phyloP scores from a whole-genome alignment of 2,329 filamentous ascomycete species.

The Magnaporthiopsis incrustans region DNA sequence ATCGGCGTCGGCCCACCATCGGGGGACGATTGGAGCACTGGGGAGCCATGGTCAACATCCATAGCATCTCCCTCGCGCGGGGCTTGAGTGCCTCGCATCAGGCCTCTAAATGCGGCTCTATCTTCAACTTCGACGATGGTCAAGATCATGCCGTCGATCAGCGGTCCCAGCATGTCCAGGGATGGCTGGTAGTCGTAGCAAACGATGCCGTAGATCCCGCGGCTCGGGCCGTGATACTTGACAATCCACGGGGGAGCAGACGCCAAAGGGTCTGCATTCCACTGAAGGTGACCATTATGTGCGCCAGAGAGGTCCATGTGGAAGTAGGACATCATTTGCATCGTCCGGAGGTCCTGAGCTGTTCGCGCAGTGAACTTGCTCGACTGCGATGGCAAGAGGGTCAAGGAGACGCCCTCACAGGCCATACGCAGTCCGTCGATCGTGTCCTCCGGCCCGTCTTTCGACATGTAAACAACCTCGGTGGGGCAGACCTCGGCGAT shows the following conservation, averaged over 20 bases:
- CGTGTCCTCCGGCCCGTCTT: slow-evolving; percentile 50
- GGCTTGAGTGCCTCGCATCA: background rate
- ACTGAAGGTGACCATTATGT: slow-evolving; percentile 23
- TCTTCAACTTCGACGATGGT: slow-evolving; percentile 57
- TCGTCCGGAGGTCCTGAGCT: slow-evolving; percentile 57
- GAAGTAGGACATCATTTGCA: slow-evolving; percentile 78
- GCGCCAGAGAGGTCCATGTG: slow-evolving; percentile 34
- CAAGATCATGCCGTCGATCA: slow-evolving; percentile 63
- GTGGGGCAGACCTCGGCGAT: slow-evolving; percentile 45
- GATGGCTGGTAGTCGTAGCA: slow-evolving; percentile 59
- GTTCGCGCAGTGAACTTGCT: slow-evolving; percentile 50
- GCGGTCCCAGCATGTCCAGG: slow-evolving; percentile 49
- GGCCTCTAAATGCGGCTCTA: slow-evolving; percentile 34
- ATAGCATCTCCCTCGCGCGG: slow-evolving; percentile 11
- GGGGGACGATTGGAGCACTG: background rate
- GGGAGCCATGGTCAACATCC: slow-evolving; percentile 11
- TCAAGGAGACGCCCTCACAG: slow-evolving; percentile 32
- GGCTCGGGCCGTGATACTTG: slow-evolving; percentile 40
- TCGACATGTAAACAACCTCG: slow-evolving; percentile 61
- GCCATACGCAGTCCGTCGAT: slow-evolving; percentile 43
- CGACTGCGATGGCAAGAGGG: slow-evolving; percentile 50
- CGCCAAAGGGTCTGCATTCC: slow-evolving; percentile 49
- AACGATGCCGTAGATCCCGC: slow-evolving; percentile 56
- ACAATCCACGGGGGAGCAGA: slow-evolving; percentile 53
- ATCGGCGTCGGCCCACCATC: slow-evolving; percentile 14